These are phyloP conservation scores for Termitomyces sp. DNA, from an alignment of 768 basidiomycete genomes.

Conservation along the genomic window DNA sequence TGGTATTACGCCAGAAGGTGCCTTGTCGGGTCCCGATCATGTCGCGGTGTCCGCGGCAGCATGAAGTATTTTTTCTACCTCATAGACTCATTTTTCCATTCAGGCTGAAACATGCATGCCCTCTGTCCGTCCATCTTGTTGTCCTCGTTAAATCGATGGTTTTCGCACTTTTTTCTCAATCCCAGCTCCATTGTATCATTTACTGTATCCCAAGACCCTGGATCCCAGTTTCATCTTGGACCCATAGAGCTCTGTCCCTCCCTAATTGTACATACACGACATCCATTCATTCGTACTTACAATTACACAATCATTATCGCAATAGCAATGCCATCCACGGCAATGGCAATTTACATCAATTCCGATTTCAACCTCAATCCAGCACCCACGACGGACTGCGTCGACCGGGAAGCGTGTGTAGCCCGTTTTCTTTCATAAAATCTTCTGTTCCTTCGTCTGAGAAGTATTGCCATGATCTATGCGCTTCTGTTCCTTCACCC, in stretches of 20 bases:
- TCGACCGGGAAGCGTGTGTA: not conserved
- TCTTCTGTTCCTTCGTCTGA: not conserved
- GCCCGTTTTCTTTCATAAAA: not conserved
- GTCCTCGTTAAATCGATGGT: not conserved
- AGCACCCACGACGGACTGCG: not conserved
- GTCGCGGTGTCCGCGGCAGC: constrained; percentile 7
- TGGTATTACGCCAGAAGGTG: constrained; percentile 54
- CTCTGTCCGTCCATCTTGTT: not conserved
- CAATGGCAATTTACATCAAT: not conserved
- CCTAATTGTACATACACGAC: not conserved
- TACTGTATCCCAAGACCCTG: not conserved
- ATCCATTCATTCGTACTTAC: not conserved
- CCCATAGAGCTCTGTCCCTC: not conserved
- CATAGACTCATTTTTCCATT: not conserved
- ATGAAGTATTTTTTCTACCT: not conserved
- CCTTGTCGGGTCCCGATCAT: constrained; percentile 60
- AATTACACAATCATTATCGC: not conserved
- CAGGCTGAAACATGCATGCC: not conserved
- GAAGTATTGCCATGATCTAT: not conserved
- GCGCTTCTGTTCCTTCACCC: not conserved
- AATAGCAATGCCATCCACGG: not conserved
- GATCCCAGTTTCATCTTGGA: not conserved
- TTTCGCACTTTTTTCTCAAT: not conserved
- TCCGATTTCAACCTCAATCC: not conserved
- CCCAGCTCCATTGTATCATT: not conserved